Evolutionary conservation across 805 yeast genomes (phyloP), one percentile per base, ranked within the genome.

Genomic region (Lachancea kluyveri): DNA sequence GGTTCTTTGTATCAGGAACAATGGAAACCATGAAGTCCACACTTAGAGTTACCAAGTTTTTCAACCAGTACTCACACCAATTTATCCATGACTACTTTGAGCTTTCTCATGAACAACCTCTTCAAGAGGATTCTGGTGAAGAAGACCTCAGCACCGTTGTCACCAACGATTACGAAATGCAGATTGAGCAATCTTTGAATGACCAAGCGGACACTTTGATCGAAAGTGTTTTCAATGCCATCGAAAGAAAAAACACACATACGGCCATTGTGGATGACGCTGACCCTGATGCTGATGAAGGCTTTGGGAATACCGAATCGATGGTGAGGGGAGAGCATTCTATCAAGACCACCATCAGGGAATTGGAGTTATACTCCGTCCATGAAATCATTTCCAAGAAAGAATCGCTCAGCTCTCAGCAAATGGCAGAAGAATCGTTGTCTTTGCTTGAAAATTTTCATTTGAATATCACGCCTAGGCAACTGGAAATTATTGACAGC

Each of bases 171-270:
- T 42, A 55, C 19, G 61, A 55, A 22, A 50, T 44, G 10, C 45
- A 42, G 8, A 43, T 66, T 15, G 70, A 66, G 36, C 60, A 59
- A 22, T 63, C 67, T 11, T 55, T 79, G 14, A 70, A 68, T 18
- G 83, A 77, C 41, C 76, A 72, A 36, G 74, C 79, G 10, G 87
- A 79, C 39, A 68, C 60, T 16, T 67, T 80, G 33, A 70, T 82
- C 42, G 86, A 79, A 39, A 70, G 79, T 11, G 67, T 76, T 10
- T 75, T 70, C 49, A 74, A 67, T 37, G 82, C 81, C 1, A 67
- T 76, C 54, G 40, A 64, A 42, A 34, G 50, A 24, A 45, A 41
- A 18, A 41, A 46, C 22, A 43, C 42, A 3, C 44, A 36, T 14
- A 40, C 44, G 8, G 52, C 48, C 3, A 33, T 39, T 17, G 36